phyloP scores from a whole-genome alignment of 148 eudicot genomes.

The Chenopodium berlandieri region DNA sequence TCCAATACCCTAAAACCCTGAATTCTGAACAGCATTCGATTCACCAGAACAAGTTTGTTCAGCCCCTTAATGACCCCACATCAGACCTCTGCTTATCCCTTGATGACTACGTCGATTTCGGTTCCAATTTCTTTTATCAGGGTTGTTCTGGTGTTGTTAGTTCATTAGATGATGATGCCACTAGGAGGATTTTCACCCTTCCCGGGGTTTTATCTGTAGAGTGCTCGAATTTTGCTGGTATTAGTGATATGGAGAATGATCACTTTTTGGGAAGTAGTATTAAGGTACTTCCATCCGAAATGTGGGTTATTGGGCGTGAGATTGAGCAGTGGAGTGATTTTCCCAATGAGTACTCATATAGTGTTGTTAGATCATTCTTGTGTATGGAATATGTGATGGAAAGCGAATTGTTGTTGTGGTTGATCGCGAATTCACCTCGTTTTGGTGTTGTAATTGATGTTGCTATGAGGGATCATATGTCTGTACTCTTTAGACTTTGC shows the following conservation, averaged over 20 bases:
- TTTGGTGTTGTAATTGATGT: constrained; percentile 74
- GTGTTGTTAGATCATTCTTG: constrained; percentile 43
- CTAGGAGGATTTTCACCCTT: constrained; percentile 45
- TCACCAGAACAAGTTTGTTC: constrained; percentile 33
- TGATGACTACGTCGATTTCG: constrained; percentile 43
- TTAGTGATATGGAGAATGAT: constrained; percentile 15
- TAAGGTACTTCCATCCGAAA: constrained; percentile 69
- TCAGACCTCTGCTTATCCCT: constrained; percentile 59
- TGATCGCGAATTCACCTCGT: constrained; percentile 57
- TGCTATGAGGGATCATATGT: constrained; percentile 68
- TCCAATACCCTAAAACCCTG: constrained; percentile 47
- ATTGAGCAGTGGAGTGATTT: constrained; percentile 59
- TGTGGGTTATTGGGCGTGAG: constrained; percentile 57
- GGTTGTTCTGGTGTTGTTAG: constrained; percentile 73
- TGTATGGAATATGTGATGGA: constrained; percentile 26
- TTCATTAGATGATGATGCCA: constrained; percentile 19
- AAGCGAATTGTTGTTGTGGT: constrained; percentile 46
- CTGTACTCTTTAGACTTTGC: constrained; percentile 58
- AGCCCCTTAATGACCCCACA: constrained; percentile 30
- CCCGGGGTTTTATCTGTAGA: constrained; percentile 54
- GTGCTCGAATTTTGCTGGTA: constrained; percentile 51
- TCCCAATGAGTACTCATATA: constrained; percentile 50
- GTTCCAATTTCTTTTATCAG: constrained; percentile 55
- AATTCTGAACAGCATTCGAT: constrained; percentile 32
- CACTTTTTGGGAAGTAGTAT: constrained; percentile 21